Evolutionary conservation across 2,329 filamentous ascomycete species (phyloP).

Genomic region (Talaromyces albobiverticillius): DNA sequence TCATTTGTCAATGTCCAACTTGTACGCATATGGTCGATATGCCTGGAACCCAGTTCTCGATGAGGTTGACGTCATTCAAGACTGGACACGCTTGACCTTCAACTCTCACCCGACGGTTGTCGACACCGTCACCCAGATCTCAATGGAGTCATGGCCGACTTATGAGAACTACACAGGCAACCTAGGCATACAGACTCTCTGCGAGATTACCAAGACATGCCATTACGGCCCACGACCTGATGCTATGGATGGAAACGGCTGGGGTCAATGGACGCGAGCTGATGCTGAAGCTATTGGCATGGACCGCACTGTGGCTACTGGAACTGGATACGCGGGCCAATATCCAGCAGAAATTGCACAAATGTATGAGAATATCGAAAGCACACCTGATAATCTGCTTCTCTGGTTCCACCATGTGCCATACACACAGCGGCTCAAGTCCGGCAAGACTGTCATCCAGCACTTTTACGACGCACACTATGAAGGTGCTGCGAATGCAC

Average conservation of each 20-base stretch:
- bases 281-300: conserved; percentile 61
- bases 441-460: conserved; percentile 65
- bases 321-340: conserved; percentile 64
- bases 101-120: conserved; percentile 54
- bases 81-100: conserved; percentile 69
- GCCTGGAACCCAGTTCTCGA: conserved; percentile 61
- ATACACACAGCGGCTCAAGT: conserved; percentile 61
- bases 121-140: conserved; percentile 60
- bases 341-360: conserved; percentile 61
- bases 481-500: conserved; percentile 57
- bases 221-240: conserved; percentile 68
- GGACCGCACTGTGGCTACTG: conserved; percentile 67
- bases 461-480: conserved; percentile 66
- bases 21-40: conserved; percentile 66
- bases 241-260: conserved; percentile 64
- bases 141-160: conserved; percentile 66
- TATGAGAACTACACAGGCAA: conserved; percentile 72
- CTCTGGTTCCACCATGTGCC: conserved; percentile 74
- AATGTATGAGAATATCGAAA: conserved; percentile 58
- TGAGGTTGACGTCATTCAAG: conserved; percentile 52
- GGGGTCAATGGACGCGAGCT: conserved; percentile 71
- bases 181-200: conserved; percentile 66
- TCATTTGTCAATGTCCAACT: conserved; percentile 67
- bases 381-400: conserved; percentile 65
- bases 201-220: conserved; percentile 60